Conservation (phyloP, 1,284 basidiomycete species). For the Hymenochaete sp. region DNA sequence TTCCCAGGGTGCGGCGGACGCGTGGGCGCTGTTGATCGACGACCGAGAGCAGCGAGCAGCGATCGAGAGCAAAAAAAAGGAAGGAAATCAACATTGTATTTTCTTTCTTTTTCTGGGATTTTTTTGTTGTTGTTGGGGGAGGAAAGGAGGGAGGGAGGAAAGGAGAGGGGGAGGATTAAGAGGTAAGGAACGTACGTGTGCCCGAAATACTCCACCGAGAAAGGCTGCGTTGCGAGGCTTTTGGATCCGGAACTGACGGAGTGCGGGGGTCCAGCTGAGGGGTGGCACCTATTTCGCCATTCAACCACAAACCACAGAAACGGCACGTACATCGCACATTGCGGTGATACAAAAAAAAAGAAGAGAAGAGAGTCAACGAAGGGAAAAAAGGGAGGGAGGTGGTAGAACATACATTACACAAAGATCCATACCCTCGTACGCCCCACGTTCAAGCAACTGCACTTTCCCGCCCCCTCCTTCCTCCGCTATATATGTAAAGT, state of each 20-base stretch:
- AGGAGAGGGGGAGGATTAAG: neutral
- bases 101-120: neutral
- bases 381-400: neutral
- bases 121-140: neutral
- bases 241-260: constrained; percentile 19
- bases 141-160: too few relatives aligned
- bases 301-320: neutral
- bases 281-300: constrained; percentile 18
- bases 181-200: constrained; percentile 19
- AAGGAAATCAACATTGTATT: too few relatives aligned
- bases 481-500: constrained; percentile 30
- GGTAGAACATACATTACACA: constrained; percentile 30
- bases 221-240: constrained; percentile 24
- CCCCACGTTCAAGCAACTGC: constrained; percentile 31
- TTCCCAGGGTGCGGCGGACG: constrained; percentile 34
- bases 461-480: constrained; percentile 41
- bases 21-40: constrained; percentile 23
- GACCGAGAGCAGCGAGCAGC: neutral
- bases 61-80: neutral
- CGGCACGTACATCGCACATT: too few relatives aligned
- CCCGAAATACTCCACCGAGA: constrained; percentile 24
- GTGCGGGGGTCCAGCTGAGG: constrained; percentile 21
- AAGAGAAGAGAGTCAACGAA: too few relatives aligned
- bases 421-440: constrained; percentile 34
- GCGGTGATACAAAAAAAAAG: too few relatives aligned